These are phyloP conservation scores for Conoideocrella luteorostrata DNA, from an alignment of 2,329 filamentous ascomycete genomes.

Conservation along the genomic window DNA sequence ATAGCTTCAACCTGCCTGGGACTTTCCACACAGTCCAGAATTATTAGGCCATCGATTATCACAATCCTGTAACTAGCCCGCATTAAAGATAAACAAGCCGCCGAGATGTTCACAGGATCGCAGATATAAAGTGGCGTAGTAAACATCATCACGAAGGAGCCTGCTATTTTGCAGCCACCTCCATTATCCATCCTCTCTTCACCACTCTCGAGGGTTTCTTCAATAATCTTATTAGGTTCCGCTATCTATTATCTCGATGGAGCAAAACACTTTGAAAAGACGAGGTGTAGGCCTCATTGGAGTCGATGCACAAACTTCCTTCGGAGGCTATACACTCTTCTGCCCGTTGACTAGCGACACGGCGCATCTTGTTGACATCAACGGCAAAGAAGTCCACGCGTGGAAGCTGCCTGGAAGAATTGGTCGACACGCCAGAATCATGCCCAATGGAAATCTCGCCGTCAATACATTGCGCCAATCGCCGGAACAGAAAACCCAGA, in stretches of 20 bases:
- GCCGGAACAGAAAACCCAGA: conserved; percentile 10
- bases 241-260: conserved; percentile 12
- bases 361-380: conserved; percentile 21
- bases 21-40: too few species aligned
- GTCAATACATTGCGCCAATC: conserved; percentile 20
- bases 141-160: too few species aligned
- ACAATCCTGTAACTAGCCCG: too few species aligned
- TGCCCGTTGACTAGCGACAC: conserved; percentile 21
- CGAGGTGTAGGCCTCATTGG: conserved; percentile 21
- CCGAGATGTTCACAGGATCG: too few species aligned
- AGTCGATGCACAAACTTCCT: conserved; percentile 18
- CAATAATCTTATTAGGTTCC: too few species aligned
- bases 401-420: conserved; percentile 24
- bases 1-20: too few species aligned
- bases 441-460: conserved; percentile 22
- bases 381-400: conserved; percentile 21
- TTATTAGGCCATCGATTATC: too few species aligned
- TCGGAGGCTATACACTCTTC: conserved; percentile 23
- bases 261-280: conserved; percentile 24
- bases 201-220: too few species aligned
- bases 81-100: too few species aligned
- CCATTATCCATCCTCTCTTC: background rate
- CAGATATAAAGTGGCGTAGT: background rate
- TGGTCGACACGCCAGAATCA: conserved; percentile 20
- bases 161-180: background rate